Evolutionary conservation across 148 eudicot genomes (phyloP), one percentile per base, ranked within the genome.

Genomic region (Vaccinium macrocarpon): DNA sequence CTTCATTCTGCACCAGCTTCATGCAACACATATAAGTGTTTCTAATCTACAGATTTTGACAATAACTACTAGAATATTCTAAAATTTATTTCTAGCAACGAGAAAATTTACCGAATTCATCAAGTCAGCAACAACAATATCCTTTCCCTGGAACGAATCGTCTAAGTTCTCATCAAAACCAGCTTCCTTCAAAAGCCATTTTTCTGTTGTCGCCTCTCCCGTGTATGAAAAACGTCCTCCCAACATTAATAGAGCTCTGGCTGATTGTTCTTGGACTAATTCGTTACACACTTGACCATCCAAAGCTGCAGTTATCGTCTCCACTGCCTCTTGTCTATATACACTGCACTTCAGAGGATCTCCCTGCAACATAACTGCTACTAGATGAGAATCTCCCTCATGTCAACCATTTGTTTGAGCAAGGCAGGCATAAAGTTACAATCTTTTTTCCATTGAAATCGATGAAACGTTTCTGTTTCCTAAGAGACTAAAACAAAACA

Each of bases 301-400:
- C 72, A 91, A 55, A 27, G 89, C 85, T 82, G 76, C 64, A 62
- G 82, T 82, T 53, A 89, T 85, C 7, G 83, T 86, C 53, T 89
- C 89, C 84, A 89, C 75, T 4, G 81, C 93, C 79, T 89, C 93
- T 80, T 91, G 86, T 85, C 93, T 89, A 79, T 89, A 91, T 11
- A 84, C 88, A 64, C 91, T 91, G 76, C 84, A 76, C 80, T 84
- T 84, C 49, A 72, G 46, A 83, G 91, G 89, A 85, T 91, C 91
- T 86, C 89, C 91, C 93, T 91, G 88, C 84, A 84, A 53, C 79
- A 87, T 62, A 78, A 85, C 85, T 86, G 90, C 81, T 55, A 62
- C 76, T 86, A 61, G 8, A 53, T 89, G 21, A 89, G 75, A 79
- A 86, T 82, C 49, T 53, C 62, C 49, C 57, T 82, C 38, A 29